Conservation (phyloP, 2,329 filamentous ascomycete genomes). For the Venturiaceae sp. region DNA sequence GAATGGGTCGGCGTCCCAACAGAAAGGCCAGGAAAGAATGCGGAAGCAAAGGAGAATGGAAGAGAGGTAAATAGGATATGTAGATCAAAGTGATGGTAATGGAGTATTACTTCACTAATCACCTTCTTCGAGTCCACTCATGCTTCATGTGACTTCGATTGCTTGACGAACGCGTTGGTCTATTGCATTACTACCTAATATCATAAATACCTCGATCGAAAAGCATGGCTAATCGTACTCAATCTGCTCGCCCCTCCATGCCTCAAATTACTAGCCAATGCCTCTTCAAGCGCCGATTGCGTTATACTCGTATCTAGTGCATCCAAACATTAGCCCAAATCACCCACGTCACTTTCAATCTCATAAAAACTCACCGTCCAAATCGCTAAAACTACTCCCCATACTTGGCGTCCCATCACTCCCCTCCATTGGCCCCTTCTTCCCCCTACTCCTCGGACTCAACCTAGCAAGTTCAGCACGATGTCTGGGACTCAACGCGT, state of each 20-base stretch:
- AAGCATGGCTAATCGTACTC: slow-evolving; percentile 57
- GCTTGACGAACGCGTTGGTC: not conserved
- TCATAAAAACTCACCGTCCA: slow-evolving; percentile 50
- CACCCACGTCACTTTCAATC: not conserved
- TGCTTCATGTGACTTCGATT: not conserved
- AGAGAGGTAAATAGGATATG: not conserved
- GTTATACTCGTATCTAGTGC: slow-evolving; percentile 64
- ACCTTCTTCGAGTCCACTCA: not conserved
- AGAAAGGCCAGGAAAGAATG: not conserved
- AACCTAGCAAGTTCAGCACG: slow-evolving; percentile 48
- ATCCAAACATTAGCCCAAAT: slow-evolving; percentile 4
- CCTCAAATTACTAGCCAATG: slow-evolving; percentile 62
- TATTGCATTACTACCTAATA: not conserved
- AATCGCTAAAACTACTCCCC: slow-evolving; percentile 78
- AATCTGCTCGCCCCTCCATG: slow-evolving; percentile 46
- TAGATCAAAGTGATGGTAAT: not conserved
- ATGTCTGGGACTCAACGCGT: slow-evolving; percentile 40
- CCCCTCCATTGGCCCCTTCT: slow-evolving; percentile 46
- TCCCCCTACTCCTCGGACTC: slow-evolving; percentile 42
- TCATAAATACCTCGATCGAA: slow-evolving; percentile 50
- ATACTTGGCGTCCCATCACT: slow-evolving; percentile 71
- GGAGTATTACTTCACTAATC: not conserved
- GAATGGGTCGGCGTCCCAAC: not conserved
- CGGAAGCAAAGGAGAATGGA: not conserved
- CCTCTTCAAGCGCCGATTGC: slow-evolving; percentile 71